Conservation (phyloP, 1,139 yeast species). For the Suhomyces bolitotheri region DNA sequence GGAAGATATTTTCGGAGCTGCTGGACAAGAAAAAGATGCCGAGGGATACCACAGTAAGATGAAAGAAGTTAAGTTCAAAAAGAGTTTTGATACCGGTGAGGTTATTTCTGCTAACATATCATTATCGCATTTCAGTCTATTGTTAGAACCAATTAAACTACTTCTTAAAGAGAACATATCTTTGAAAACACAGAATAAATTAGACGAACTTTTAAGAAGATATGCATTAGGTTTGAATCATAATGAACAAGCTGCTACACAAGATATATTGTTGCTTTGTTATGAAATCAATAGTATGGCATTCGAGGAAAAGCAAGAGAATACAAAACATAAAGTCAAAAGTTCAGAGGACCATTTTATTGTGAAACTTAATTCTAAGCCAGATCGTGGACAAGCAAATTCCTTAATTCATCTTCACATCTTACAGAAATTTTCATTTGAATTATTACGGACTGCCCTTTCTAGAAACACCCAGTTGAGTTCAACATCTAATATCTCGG, state of each 20-base stretch:
- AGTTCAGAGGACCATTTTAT: constrained; percentile 59
- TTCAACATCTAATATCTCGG: constrained; percentile 61
- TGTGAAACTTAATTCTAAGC: constrained; percentile 64
- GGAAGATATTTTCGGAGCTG: constrained; percentile 92
- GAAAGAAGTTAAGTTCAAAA: constrained; percentile 88
- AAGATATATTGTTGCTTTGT: constrained; percentile 67
- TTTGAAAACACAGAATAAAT: constrained; percentile 67
- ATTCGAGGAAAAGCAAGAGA: constrained; percentile 28
- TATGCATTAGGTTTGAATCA: constrained; percentile 75
- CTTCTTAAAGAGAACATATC: constrained; percentile 67
- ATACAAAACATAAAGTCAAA: constrained; percentile 15
- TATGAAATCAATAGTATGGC: constrained; percentile 70
- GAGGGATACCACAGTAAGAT: constrained; percentile 85
- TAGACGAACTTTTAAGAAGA: constrained; percentile 77
- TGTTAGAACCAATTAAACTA: constrained; percentile 70
- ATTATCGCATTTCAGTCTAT: constrained; percentile 56
- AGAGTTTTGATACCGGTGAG: constrained; percentile 87
- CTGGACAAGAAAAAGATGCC: constrained; percentile 93
- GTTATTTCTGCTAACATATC: constrained; percentile 65
- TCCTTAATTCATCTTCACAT: constrained; percentile 53
- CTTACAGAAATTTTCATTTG: constrained; percentile 76
- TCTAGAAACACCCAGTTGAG: constrained; percentile 58
- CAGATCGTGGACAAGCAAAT: constrained; percentile 53
- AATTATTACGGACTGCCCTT: constrained; percentile 71
- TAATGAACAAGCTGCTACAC: constrained; percentile 61